Evolutionary conservation across 805 yeast genomes (phyloP), one percentile per base, ranked within the genome.

Genomic region (Yamadazyma ubonensis): DNA sequence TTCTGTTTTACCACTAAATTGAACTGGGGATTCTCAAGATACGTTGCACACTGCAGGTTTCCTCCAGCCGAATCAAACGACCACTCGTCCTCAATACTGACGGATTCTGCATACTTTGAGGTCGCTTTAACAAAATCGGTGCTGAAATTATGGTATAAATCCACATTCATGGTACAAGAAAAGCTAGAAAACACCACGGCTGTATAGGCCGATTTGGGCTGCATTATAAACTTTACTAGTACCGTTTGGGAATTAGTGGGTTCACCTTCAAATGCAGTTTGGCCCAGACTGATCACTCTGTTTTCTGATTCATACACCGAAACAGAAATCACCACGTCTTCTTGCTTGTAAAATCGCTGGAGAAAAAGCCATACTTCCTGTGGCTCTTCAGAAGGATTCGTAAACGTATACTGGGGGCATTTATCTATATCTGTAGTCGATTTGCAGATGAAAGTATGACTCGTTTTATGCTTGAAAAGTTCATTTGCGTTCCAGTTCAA

Each of bases 401-500:
- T 25, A 4, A 81, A 30, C 4, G 55, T 38, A 40, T 67, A 73
- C 42, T 79, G 81, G 0, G 78, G 81, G 35, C 61, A 12, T 62
- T 59, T 28, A 50, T 50, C 41, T 8, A 37, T 14, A 6, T 17
- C 30, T 5, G 8, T 7, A 16, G 6, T 7, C 15, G 17, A 17
- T 11, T 33, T 25, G n/a, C 33, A 44, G 7, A 65, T 46, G 29
- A 59, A 68, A 11, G 53, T 57, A 33, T 49, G 41, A 6, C 43
- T 45, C 43, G 61, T 65, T 1, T 48, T 46, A 17, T 54, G 52
- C 27, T 48, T 46, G 40, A 54, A 59, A 10, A 52, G 38, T 5
- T 26, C 21, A 0, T 79, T 73, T 5, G 35, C 25, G 42, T 78
- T 67, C 91, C 95, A 84, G 54, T 81, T 85, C 28, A 86, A 42